Evolutionary conservation across 1,284 basidiomycete genomes (phyloP), one percentile per base, ranked within the genome.

Genomic region (Papiliotrema laurentii): DNA sequence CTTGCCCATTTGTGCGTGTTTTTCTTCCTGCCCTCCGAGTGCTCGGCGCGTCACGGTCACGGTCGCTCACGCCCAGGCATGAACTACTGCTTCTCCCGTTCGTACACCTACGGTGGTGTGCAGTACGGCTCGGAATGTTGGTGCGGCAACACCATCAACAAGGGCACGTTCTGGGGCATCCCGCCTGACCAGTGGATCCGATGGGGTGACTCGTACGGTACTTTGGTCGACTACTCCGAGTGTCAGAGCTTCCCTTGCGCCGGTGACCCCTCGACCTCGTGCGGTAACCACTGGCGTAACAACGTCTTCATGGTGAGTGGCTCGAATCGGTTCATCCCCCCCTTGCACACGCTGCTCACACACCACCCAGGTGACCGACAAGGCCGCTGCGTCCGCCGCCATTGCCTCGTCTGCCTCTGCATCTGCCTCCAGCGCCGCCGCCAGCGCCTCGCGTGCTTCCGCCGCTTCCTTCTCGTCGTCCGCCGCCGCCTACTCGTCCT

Each of bases 71-170:
- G n/a, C n/a, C n/a, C n/a, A n/a, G n/a, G 39, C 49, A 43, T 63
- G 19, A 49, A 53, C 19, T 47, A 44, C 2, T 69, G 67, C 43
- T 51, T 54, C 11, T 43, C 42, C 28, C 35, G 26, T 18, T 59
- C 60, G 1, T 71, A 59, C 55, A 55, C 47, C n/a, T 66, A 57
- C 35, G 64, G 64, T 27, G 67, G 67, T 37, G 51, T 68, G 13
- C 56, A 69, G 52, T 64, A 55, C 35, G 56, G 60, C 24, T 24
- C 43, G 27, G 59, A 68, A 45, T 66, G 64, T 49, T 62, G 55
- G 48, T 68, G 66, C 40, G 58, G 58, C 19, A 59, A 53, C 57
- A 21, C 47, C 6, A 26, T 59, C 35, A 35, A 22, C 37, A 11
- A 38, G 7, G 27, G 36, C 28, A 31, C 28, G 10, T 43, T 18